These are phyloP conservation scores for Kalmusia sp. DNA, from an alignment of 2,329 filamentous ascomycete genomes.

Conservation along the genomic window DNA sequence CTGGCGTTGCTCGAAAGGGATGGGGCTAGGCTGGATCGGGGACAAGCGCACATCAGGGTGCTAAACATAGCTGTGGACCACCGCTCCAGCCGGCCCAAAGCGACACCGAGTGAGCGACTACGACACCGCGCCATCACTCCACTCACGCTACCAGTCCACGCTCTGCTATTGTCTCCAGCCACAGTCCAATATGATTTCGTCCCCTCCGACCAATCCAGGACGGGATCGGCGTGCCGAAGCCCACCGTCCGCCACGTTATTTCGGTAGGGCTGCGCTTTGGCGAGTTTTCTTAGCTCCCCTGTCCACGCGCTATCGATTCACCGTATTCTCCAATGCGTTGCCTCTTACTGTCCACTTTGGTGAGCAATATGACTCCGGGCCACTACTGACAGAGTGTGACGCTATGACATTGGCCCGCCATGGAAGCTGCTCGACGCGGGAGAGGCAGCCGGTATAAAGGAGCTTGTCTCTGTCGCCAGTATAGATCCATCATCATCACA, in stretches of 20 bases:
- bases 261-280: conserved; percentile 12
- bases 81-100: too few species aligned
- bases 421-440: conserved; percentile 27
- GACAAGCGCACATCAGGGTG: neutral
- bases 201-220: neutral
- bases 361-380: conserved; percentile 31
- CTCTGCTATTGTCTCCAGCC: conserved; percentile 1
- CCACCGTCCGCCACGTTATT: conserved; percentile 3
- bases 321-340: conserved; percentile 39
- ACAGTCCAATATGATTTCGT: conserved; percentile 1
- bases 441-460: conserved; percentile 34
- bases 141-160: neutral
- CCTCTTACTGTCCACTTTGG: conserved; percentile 33
- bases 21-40: neutral
- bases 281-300: conserved; percentile 11
- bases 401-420: conserved; percentile 27
- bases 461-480: conserved; percentile 17
- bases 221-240: neutral
- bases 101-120: conserved; percentile 2
- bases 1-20: neutral
- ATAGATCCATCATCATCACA: conserved; percentile 29
- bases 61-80: conserved; percentile 6
- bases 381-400: conserved; percentile 28
- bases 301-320: conserved; percentile 38
- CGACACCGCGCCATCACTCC: neutral